A percentile compares a stretch with the other conserved stretches of the same genome.
Conservation (phyloP, 495 filamentous ascomycete species). For the Aspergillus homomorphus region DNA sequence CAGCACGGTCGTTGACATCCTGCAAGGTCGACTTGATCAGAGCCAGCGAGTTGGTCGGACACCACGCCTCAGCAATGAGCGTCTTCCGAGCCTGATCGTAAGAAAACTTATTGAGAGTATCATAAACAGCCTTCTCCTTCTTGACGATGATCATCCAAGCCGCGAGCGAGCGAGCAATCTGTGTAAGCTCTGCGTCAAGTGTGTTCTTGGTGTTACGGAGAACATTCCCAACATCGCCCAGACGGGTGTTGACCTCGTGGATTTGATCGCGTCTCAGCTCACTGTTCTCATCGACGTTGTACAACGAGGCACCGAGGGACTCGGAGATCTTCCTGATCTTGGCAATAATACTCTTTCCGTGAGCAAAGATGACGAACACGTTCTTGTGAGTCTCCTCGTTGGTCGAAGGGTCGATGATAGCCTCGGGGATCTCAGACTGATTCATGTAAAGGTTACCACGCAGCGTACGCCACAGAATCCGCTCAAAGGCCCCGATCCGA, state of each 20-base stretch:
- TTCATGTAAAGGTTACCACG: constrained; percentile 99
- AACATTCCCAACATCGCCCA: constrained; percentile 86
- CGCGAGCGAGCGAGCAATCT: constrained; percentile 83
- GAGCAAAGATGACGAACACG: constrained; percentile 98
- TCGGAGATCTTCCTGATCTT: constrained; percentile 99
- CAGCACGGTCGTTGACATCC: constrained; percentile 94
- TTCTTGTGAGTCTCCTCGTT: constrained; percentile 94
- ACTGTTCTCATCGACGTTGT: constrained; percentile 95
- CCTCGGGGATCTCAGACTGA: constrained; percentile 93
- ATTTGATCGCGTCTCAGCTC: constrained; percentile 92
- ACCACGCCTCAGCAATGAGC: constrained; percentile 96
- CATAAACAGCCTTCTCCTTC: constrained; percentile 98
- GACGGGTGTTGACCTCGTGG: constrained; percentile 89
- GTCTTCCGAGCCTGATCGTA: constrained; percentile 96
- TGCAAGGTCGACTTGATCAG: constrained; percentile 92
- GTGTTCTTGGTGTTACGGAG: constrained; percentile 95
- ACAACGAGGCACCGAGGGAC: constrained; percentile 89
- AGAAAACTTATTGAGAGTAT: constrained; percentile 92
- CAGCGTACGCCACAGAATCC: constrained; percentile 93
- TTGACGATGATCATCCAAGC: constrained; percentile 95
- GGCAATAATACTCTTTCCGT: constrained; percentile 94
- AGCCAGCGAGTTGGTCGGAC: constrained; percentile 84
- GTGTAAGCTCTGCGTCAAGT: constrained; percentile 85
- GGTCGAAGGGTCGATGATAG: constrained; percentile 86
- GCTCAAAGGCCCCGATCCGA: constrained; percentile 90